A percentile compares a stretch with the other conserved stretches of the same genome.
Evolutionary conservation across 352 stramenopile genomes (phyloP).

Genomic region (Poterioochromonas sp.): DNA sequence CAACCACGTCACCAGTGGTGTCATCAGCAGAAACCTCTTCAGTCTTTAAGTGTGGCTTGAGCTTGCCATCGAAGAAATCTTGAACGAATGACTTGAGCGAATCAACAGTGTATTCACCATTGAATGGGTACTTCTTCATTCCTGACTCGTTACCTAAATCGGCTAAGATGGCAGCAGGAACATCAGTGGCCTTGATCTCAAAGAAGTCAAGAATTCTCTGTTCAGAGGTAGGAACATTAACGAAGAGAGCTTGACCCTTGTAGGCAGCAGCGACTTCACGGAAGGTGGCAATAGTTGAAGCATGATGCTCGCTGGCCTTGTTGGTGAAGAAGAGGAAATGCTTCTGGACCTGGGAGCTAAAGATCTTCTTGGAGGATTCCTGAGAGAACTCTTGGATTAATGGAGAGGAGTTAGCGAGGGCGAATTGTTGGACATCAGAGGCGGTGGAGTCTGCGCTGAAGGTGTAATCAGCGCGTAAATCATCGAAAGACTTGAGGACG

Average conservation of each 20-base stretch:
- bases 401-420: conserved; percentile 66
- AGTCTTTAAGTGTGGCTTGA: conserved; percentile 80
- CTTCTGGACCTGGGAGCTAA: conserved; percentile 62
- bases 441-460: conserved; percentile 32
- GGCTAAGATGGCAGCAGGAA: conserved; percentile 71
- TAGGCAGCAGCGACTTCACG: neutral
- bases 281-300: conserved; percentile 54
- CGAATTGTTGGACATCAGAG: conserved; percentile 55
- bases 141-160: conserved; percentile 65
- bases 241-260: conserved; percentile 70
- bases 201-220: conserved; percentile 84
- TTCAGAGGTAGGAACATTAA: conserved; percentile 72
- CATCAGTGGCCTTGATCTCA: conserved; percentile 65
- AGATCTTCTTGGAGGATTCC: conserved; percentile 77
- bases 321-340: conserved; percentile 64
- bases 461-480: conserved; percentile 29
- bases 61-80: conserved; percentile 66
- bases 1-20: conserved; percentile 72
- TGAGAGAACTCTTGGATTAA: conserved; percentile 76
- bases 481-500: conserved; percentile 39
- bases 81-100: conserved; percentile 64
- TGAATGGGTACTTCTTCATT: conserved; percentile 83
- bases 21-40: conserved; percentile 69
- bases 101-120: conserved; percentile 47
- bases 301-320: conserved; percentile 56